Percentiles rank a stretch among this genome's conserved stretches.
Evolutionary conservation across 805 yeast genomes (phyloP).

Genomic region (Alloascoidea hylecoeti): DNA sequence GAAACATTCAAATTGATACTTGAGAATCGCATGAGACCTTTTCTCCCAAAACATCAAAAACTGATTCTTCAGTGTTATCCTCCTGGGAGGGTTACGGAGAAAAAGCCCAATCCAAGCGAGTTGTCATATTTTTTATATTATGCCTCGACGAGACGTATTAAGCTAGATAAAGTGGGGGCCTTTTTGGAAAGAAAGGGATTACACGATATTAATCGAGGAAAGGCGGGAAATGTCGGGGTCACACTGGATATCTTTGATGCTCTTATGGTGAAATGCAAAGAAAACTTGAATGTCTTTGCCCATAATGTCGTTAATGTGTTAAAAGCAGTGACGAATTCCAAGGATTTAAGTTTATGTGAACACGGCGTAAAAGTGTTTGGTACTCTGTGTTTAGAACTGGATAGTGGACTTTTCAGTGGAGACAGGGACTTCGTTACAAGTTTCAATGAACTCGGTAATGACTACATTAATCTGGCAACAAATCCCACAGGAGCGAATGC

Average conservation of each 20-base stretch:
- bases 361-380: constrained; percentile 19
- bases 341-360: constrained; percentile 51
- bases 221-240: constrained; percentile 74
- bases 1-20: too few species aligned
- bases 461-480: constrained; percentile 4
- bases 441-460: constrained; percentile 22
- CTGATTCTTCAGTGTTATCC: constrained; percentile 89
- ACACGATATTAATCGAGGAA: constrained; percentile 42
- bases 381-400: constrained; percentile 21
- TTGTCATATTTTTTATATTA: constrained; percentile 78
- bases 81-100: constrained; percentile 72
- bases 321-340: constrained; percentile 30
- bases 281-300: constrained; percentile 77
- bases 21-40: not conserved
- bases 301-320: constrained; percentile 50
- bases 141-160: constrained; percentile 80
- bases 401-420: constrained; percentile 50
- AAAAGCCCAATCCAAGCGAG: constrained; percentile 87
- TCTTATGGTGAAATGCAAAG: constrained; percentile 62
- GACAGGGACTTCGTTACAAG: constrained; percentile 39
- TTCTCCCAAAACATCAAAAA: constrained; percentile 70
- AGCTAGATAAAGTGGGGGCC: constrained; percentile 72
- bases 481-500: constrained; percentile 7
- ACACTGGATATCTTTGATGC: constrained; percentile 58
- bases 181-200: constrained; percentile 50